phyloP scores from a whole-genome alignment of 2,329 filamentous ascomycete species.

The Polytolypa hystricis region DNA sequence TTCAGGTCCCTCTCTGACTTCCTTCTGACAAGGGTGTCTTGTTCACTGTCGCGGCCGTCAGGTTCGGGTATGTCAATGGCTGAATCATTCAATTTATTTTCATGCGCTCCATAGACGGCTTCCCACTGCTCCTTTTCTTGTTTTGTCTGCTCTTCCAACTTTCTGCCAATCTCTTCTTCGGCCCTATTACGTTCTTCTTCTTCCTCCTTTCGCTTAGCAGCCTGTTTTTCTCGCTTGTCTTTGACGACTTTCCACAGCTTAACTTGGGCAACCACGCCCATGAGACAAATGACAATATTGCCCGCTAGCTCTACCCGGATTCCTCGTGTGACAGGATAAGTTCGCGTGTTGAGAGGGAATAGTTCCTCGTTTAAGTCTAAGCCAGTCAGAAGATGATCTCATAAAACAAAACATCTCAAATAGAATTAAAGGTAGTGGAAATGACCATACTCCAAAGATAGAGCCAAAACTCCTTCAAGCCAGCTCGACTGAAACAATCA shows the following conservation, averaged over 20 bases:
- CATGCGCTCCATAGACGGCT: conserved; percentile 51
- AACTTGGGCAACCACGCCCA: conserved; percentile 73
- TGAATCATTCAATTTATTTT: conserved; percentile 39
- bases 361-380: conserved; percentile 60
- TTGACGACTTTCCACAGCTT: conserved; percentile 74
- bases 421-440: conserved; percentile 8
- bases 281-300: conserved; percentile 60
- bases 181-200: conserved; percentile 48
- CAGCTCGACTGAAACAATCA: conserved; percentile 82
- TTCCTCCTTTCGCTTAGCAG: conserved; percentile 38
- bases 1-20: not conserved
- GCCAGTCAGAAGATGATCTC: conserved; percentile 10
- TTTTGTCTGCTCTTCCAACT: conserved; percentile 37
- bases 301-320: conserved; percentile 76
- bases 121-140: conserved; percentile 56
- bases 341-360: conserved; percentile 65
- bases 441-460: conserved; percentile 70
- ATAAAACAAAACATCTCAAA: no score
- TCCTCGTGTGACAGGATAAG: conserved; percentile 76
- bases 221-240: conserved; percentile 37
- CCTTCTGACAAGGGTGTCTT: not conserved
- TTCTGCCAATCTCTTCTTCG: conserved; percentile 59
- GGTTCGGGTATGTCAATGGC: conserved; percentile 14
- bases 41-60: not conserved
- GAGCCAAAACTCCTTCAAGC: conserved; percentile 90